Base-by-base conservation (phyloP, 352 stramenopile genomes). In the Phytophthora constricta region DNA sequence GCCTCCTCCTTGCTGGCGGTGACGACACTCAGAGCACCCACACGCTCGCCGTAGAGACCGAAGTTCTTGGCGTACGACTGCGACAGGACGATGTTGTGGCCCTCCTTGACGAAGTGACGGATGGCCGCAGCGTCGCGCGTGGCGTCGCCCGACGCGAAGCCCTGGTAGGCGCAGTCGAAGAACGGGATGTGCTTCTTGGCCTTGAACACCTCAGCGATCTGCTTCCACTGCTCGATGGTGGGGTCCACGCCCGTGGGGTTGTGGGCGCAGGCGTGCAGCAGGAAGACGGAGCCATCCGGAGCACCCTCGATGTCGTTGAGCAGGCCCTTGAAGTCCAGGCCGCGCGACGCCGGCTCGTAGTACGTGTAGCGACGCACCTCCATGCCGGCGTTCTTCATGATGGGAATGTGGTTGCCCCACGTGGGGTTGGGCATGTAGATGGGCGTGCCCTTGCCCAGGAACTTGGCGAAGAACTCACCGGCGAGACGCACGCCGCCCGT, bases 21-120 rank as follows among this genome's bases (percentile, higher is more conserved):
- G 53, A 99, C 97, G 26, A 99, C 87, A 33, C 91, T 98, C 50
- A 99, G 83, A 26, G 97, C 93, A 48, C 98, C 98, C 23, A 99
- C 92, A 70, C 98, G 86, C 76, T 99, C 96, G 56, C 98, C 98
- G 83, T 99, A 99, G 11, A 99, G 90, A 60, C 98, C 98, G 78
- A 99, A 99, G 93, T 99, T 99, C 87, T 99, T 99, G 42, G 97
- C 98, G 80, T 99, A 99, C 71, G 92, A 99, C 88, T 99, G 98
- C 34, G 95, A 95, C 53, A 99, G 78, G 16, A 98, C 77, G 72
- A 99, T 88, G 62, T 98, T 94, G 85, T 99, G 97, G 28, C 98
- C 98, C 59, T 99, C 95, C 57, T 98, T 94, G 5, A 99, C 98
- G 82, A 99, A 99, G 67, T 98, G 89, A 41, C 98, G 91, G 59